phyloP scores from a whole-genome alignment of 805 yeast genomes.

The Naumovozyma dairenensis region DNA sequence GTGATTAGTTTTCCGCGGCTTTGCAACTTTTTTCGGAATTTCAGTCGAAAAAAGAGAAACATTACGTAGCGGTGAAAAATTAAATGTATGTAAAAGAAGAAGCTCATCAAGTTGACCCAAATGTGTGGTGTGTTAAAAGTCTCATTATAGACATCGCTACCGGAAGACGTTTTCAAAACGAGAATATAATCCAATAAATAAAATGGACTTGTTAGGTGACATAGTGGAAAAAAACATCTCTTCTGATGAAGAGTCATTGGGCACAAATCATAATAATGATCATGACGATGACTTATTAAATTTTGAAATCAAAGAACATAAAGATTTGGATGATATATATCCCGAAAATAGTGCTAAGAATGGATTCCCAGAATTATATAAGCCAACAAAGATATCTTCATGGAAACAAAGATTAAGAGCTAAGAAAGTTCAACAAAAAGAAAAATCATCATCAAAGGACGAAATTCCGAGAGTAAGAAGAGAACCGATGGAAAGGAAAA shows the following conservation, averaged over 20 bases:
- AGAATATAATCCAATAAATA: too few species aligned
- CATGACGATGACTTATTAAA: constrained; percentile 1
- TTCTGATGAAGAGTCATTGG: constrained; percentile 10
- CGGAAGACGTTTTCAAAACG: too few species aligned
- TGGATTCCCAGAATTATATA: constrained; percentile 29
- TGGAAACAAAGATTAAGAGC: constrained; percentile 39
- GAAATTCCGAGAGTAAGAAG: background rate
- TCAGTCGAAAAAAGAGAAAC: too few species aligned
- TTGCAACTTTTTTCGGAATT: too few species aligned
- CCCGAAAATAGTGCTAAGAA: constrained; percentile 2
- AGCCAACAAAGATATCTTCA: constrained; percentile 35
- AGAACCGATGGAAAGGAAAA: constrained; percentile 2
- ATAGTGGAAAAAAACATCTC: constrained; percentile 52
- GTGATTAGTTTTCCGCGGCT: too few species aligned
- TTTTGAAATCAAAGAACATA: background rate
- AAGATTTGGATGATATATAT: background rate
- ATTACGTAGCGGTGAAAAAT: too few species aligned
- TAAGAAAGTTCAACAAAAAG: constrained; percentile 21
- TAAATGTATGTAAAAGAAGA: too few species aligned
- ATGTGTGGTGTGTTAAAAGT: too few species aligned
- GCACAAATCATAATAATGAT: too few species aligned
- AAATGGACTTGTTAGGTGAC: constrained; percentile 69
- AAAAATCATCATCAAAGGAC: constrained; percentile 1
- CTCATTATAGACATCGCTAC: too few species aligned
- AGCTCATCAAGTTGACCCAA: too few species aligned